Evolutionary conservation across 495 filamentous ascomycete genomes (phyloP).

Genomic region (Aspergillus sparsus): DNA sequence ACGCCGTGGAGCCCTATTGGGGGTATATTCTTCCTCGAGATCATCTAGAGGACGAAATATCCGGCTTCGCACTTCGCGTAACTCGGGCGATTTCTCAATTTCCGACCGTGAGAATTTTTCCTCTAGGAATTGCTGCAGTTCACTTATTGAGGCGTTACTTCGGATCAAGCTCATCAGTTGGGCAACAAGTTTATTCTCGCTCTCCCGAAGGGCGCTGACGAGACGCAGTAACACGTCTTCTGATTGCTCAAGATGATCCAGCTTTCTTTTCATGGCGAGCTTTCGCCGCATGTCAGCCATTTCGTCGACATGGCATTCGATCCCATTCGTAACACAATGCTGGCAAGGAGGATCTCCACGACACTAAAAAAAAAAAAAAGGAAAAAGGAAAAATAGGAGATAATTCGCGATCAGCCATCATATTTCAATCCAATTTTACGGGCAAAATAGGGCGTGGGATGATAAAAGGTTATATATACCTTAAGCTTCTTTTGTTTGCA

Average conservation of each 20-base stretch:
- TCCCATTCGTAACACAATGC: slow-evolving; percentile 29
- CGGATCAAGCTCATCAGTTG: slow-evolving; percentile 33
- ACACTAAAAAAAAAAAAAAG: slow-evolving; percentile 28
- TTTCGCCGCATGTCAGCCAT: slow-evolving; percentile 35
- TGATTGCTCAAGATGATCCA: slow-evolving; percentile 29
- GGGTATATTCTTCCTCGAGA: slow-evolving; percentile 7
- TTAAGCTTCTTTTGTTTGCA: slow-evolving; percentile 37
- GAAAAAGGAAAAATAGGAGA: too few species aligned
- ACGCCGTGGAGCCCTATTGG: slow-evolving; percentile 18
- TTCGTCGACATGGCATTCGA: slow-evolving; percentile 32
- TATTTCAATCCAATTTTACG: too few species aligned
- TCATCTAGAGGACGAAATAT: slow-evolving; percentile 16
- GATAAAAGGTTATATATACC: slow-evolving; percentile 15
- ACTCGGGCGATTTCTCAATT: slow-evolving; percentile 23
- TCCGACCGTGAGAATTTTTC: slow-evolving; percentile 24
- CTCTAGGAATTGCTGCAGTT: slow-evolving; percentile 28
- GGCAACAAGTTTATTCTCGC: slow-evolving; percentile 21
- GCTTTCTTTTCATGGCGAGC: slow-evolving; percentile 31
- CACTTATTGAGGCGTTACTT: slow-evolving; percentile 28
- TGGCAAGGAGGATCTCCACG: slow-evolving; percentile 33
- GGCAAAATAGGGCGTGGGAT: neutral
- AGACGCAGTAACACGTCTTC: slow-evolving; percentile 25
- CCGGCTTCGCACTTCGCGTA: slow-evolving; percentile 21
- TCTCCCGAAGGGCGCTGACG: slow-evolving; percentile 25
- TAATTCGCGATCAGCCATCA: too few species aligned